These are phyloP conservation scores for Spencermartinsiella ligniputridi DNA, from an alignment of 1,139 yeast genomes.

Conservation along the genomic window DNA sequence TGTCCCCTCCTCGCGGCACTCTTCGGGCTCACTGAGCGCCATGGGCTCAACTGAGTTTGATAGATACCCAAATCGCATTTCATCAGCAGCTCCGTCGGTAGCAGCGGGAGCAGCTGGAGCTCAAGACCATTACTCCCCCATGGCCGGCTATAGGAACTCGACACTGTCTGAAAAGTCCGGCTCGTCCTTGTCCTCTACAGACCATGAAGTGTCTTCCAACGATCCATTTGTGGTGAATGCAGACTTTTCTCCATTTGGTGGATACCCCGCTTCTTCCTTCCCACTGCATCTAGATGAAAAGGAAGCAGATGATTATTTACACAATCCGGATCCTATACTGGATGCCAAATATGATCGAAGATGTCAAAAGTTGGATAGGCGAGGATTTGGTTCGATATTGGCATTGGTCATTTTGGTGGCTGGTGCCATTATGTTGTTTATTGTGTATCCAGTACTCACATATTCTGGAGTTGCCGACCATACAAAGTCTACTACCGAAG, in stretches of 20 bases:
- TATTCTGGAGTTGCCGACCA: conserved; percentile 56
- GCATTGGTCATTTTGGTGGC: conserved; percentile 54
- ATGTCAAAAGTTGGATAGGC: conserved; percentile 46
- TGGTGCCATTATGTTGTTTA: conserved; percentile 62
- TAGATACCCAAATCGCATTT: conserved; percentile 36
- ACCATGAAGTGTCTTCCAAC: conserved; percentile 15
- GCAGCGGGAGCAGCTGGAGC: conserved; percentile 20
- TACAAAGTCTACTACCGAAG: conserved; percentile 11
- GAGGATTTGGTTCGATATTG: conserved; percentile 36
- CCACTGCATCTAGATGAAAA: conserved; percentile 84
- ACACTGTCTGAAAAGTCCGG: conserved; percentile 26
- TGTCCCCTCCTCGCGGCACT: conserved; percentile 16
- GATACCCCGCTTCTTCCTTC: conserved; percentile 84
- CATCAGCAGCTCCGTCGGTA: conserved; percentile 31
- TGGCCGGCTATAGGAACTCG: conserved; percentile 21
- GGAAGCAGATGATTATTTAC: conserved; percentile 87
- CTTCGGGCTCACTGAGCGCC: conserved; percentile 24
- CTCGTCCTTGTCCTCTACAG: conserved; percentile 25
- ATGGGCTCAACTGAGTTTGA: conserved; percentile 33
- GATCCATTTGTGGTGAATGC: conserved; percentile 36
- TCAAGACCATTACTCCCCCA: conserved; percentile 12
- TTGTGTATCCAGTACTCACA: conserved; percentile 69
- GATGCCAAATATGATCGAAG: conserved; percentile 75
- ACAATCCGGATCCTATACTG: conserved; percentile 86
- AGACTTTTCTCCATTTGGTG: conserved; percentile 79